Conservation (phyloP, 2,329 filamentous ascomycete genomes). For the Curvularia eragrostidis region DNA sequence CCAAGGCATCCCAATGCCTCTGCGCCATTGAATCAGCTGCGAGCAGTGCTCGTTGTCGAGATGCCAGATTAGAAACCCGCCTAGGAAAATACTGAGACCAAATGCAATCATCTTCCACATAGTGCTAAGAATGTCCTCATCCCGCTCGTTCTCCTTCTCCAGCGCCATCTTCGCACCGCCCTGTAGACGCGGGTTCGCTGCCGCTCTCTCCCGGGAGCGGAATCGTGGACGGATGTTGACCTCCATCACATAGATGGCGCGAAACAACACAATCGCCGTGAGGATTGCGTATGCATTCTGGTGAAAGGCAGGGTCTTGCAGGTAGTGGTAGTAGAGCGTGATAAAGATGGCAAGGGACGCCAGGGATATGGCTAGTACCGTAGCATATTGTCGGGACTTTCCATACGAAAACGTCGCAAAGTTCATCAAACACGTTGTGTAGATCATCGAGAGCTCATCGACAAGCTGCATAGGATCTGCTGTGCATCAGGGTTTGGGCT, state of each 20-base stretch:
- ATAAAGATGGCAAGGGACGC: slow-evolving; percentile 66
- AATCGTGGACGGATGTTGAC: slow-evolving; percentile 66
- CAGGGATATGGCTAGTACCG: slow-evolving; percentile 64
- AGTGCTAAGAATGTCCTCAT: slow-evolving; percentile 63
- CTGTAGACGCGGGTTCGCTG: slow-evolving; percentile 33
- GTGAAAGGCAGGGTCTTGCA: slow-evolving; percentile 83
- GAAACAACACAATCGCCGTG: slow-evolving; percentile 72
- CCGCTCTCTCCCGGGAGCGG: slow-evolving; percentile 50
- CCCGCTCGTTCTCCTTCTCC: slow-evolving; percentile 61
- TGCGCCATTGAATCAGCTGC: slow-evolving; percentile 69
- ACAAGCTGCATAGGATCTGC: slow-evolving; percentile 74
- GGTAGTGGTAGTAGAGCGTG: slow-evolving; percentile 79
- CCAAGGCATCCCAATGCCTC: slow-evolving; percentile 77
- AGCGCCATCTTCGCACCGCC: slow-evolving; percentile 47
- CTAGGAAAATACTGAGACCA: slow-evolving; percentile 74
- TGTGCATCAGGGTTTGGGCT: slow-evolving; percentile 63
- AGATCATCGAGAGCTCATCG: slow-evolving; percentile 75
- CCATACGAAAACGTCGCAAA: slow-evolving; percentile 79
- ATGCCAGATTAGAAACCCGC: slow-evolving; percentile 78
- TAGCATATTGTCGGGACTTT: slow-evolving; percentile 59
- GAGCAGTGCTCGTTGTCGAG: slow-evolving; percentile 80
- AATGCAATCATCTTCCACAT: slow-evolving; percentile 79
- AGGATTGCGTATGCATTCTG: slow-evolving; percentile 78
- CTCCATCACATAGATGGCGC: slow-evolving; percentile 81
- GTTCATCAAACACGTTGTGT: slow-evolving; percentile 71